Evolutionary conservation across 768 basidiomycete genomes (phyloP).

Genomic region (Russula abietina): DNA sequence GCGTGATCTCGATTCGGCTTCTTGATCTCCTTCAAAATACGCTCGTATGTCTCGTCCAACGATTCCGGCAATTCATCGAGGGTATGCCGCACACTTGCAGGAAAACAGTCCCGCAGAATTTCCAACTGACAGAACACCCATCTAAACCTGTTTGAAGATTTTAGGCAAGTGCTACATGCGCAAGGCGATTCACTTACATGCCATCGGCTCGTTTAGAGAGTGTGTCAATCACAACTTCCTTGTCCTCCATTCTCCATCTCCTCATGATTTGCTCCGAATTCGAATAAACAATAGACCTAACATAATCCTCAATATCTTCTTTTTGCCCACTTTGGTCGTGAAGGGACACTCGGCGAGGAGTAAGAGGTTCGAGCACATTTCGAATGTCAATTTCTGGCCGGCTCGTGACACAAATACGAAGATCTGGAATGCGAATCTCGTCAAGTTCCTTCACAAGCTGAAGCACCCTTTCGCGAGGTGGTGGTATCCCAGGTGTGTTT

Average conservation of each 20-base stretch:
- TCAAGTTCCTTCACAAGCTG: not conserved
- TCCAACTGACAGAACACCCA: no score
- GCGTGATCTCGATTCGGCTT: not conserved
- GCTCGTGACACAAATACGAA: slow-evolving; percentile 1
- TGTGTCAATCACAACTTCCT: not conserved
- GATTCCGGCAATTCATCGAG: no score
- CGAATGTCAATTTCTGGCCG: not conserved
- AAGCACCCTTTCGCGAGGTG: not conserved
- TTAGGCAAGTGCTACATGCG: no score
- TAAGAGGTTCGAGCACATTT: not conserved
- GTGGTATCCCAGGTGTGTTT: not conserved
- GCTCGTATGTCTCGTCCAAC: no score
- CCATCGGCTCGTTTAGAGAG: not conserved
- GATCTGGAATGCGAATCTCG: not conserved
- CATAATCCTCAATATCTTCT: not conserved
- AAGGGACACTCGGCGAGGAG: not conserved
- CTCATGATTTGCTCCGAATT: no score
- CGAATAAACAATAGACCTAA: not conserved
- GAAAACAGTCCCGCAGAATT: no score
- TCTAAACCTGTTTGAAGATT: not conserved
- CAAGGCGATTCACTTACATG: not conserved
- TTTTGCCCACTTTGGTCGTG: slow-evolving; percentile 1
- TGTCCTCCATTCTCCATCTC: not conserved
- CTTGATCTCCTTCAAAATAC: no score
- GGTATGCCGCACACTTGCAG: no score